Evolutionary conservation across 805 yeast species (phyloP), one percentile per base, ranked within the genome.

Genomic region (Kurtzmaniella cleridarum): DNA sequence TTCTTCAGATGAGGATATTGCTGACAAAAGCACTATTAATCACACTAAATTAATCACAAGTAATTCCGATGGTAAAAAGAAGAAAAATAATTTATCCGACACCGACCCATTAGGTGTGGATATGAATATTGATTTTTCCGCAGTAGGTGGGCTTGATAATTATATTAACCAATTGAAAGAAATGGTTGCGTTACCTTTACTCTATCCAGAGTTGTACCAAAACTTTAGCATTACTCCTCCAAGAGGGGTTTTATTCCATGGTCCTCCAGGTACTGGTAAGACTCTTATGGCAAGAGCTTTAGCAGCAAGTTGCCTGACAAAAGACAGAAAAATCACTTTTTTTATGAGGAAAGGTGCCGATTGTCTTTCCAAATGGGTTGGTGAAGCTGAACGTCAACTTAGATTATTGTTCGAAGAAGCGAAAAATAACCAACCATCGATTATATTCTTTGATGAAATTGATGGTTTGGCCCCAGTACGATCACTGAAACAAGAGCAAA

Each of bases 231-330:
- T 91, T 27, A 87, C 96, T 0, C 98, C 98, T 1, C 98, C 98
- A 14, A 71, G 98, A 47, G 98, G 98, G 45, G 98, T 93, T 1
- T 62, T 93, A 40, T 93, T 93, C 64, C 98, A 93, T 61, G 98
- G 98, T 34, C 98, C 98, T 3, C 98, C 98, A 2, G 98, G 98
- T 47, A 93, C 98, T 0, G 98, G 98, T 73, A 93, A 93, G 58
- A 93, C 98, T 0, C 73, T 93, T 38, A 88, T 93, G 96, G 98
- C 98, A 0, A 69, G 98, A 43, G 98, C 98, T 0, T 67, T 93
- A 37, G 98, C 98, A 1, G 93, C 98, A 0, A 85, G 95, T 47
- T 89, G 96, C 51, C 85, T 96, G 0, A 78, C 95, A 0, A 81
- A 85, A 13, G 81, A 81, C 11, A 71, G 83, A 44, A 91, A 93